phyloP scores from a whole-genome alignment of 2,329 filamentous ascomycete genomes.

The Coniochaeta pulveracea region DNA sequence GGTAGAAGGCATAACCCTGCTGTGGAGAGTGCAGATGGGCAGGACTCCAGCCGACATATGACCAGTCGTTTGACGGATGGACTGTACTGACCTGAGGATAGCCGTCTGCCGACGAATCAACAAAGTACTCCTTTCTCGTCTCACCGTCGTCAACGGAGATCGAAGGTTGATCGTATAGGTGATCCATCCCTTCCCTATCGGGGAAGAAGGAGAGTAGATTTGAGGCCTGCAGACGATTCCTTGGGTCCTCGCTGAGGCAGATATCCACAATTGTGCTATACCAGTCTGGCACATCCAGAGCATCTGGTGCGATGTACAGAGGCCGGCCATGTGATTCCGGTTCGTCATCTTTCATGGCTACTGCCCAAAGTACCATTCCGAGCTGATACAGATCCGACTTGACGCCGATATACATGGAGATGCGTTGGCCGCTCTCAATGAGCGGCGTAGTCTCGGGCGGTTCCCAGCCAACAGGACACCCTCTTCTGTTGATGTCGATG shows the following conservation, averaged over 20 bases:
- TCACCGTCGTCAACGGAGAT: constrained; percentile 29
- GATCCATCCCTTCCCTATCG: constrained; percentile 9
- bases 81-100: constrained; percentile 26
- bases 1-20: constrained; percentile 32
- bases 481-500: constrained; percentile 94
- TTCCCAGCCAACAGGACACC: constrained; percentile 97
- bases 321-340: constrained; percentile 72
- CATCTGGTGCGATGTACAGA: constrained; percentile 44
- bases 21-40: constrained; percentile 23
- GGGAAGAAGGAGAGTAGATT: constrained; percentile 63
- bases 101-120: constrained; percentile 19
- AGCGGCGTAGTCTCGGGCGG: constrained; percentile 81
- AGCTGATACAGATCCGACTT: constrained; percentile 95
- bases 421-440: constrained; percentile 78
- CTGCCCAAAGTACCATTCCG: constrained; percentile 92
- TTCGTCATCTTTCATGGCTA: constrained; percentile 81
- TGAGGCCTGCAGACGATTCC: constrained; percentile 60
- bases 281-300: constrained; percentile 59
- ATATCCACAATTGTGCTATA: constrained; percentile 65
- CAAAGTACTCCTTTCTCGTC: constrained; percentile 25
- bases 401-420: constrained; percentile 95
- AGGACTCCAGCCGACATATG: constrained; percentile 23
- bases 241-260: constrained; percentile 67
- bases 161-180: constrained; percentile 15
- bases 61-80: constrained; percentile 31